Evolutionary conservation across 352 stramenopile species (phyloP), one percentile per base, ranked within the genome.

Genomic region (Phytophthora pluvialis): DNA sequence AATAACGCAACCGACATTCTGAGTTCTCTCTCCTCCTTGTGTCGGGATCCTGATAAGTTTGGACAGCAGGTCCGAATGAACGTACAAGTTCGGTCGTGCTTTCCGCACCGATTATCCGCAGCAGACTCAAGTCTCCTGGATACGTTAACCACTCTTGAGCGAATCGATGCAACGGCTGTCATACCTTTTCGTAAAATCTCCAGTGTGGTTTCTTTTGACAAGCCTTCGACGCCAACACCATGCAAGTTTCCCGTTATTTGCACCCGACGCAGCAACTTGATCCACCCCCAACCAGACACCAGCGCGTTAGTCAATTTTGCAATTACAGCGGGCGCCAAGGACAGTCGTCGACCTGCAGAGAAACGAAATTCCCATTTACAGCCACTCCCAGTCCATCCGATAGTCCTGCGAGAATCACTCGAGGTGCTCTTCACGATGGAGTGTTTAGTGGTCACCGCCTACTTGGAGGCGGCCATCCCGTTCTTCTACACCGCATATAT

Each of bases 381-480:
- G 16, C 7, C 13, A 32, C 8, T 36, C 31, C 29, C 8, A 13
- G 42, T 43, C 8, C 31, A 62, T 12, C 28, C 38, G 35, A 52
- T 13, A 15, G 29, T 62, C 42, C 21, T 51, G 18, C 25, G 21
- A 13, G 36, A 57, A 9, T 50, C 56, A 0, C 46, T 65, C 2
- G 57, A 58, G 18, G 38, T 49, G 3, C 18, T 60, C 6, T 58
- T 58, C 6, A 58, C 26, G 26, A 36, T 46, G 13, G 49, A 57
- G 7, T 51, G 44, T n/a, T n/a, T 48, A 48, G 42, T 48, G 39
- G 49, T 73, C n/a, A 58, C 60, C 15, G 71, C 77, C 42, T 77
- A 77, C 38, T 44, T 78, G 47, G 65, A 83, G 53, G 50, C 38
- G 13, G 25, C 59, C n/a, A 67, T 78, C 16, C 71, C 71, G 12